Conservation (phyloP, 768 basidiomycete genomes). For the Gymnopilus dilepis region DNA sequence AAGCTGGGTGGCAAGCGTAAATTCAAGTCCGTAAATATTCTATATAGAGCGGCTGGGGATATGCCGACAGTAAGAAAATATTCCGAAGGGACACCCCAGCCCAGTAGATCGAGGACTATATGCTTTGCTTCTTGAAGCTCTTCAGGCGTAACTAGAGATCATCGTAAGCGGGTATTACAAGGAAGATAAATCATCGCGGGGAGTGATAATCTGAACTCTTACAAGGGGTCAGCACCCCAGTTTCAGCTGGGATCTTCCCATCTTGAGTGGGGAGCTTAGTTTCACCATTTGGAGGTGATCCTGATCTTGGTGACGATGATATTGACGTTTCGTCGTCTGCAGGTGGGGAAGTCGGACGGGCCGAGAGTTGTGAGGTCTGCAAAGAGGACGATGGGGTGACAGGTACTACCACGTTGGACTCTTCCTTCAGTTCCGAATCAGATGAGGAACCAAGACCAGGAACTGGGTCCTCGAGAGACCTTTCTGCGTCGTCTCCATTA, state of each 20-base stretch:
- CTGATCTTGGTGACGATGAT: background rate
- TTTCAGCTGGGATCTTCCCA: background rate
- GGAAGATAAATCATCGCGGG: conserved; percentile 8
- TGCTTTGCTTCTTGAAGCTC: conserved; percentile 49
- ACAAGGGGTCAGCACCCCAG: conserved; percentile 2
- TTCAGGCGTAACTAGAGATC: conserved; percentile 42
- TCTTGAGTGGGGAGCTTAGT: background rate
- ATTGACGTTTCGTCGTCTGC: background rate
- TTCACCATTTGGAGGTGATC: conserved; percentile 3
- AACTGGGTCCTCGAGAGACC: background rate
- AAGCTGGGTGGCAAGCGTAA: conserved; percentile 40
- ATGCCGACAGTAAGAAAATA: conserved; percentile 52
- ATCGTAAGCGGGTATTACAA: background rate
- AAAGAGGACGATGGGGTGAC: too few relatives aligned
- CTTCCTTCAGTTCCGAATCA: background rate
- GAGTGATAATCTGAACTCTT: too few relatives aligned
- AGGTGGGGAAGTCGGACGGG: background rate
- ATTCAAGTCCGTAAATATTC: conserved; percentile 48
- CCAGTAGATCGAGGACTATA: conserved; percentile 58
- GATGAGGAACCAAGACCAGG: background rate
- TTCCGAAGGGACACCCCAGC: conserved; percentile 58
- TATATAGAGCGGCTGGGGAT: conserved; percentile 41
- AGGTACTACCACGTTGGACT: too few relatives aligned
- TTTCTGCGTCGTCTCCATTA: too few relatives aligned
- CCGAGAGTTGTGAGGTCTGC: background rate